Conservation (phyloP, 495 filamentous ascomycete genomes). For the Penicillium lagena region DNA sequence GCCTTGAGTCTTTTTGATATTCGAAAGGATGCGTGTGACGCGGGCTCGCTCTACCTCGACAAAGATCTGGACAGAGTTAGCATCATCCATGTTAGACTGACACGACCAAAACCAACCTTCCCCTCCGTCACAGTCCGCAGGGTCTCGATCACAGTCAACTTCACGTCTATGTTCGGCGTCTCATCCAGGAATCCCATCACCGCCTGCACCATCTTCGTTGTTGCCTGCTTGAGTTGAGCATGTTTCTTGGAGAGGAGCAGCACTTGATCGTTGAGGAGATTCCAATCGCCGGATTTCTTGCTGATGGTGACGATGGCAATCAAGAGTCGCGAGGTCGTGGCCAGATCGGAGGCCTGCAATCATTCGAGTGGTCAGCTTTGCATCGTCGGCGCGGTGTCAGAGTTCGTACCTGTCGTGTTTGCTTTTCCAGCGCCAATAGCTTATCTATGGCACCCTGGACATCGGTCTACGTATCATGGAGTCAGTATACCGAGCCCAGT, state of each 20-base stretch:
- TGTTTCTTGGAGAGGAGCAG: slow-evolving; percentile 97
- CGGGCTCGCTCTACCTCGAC: slow-evolving; percentile 97
- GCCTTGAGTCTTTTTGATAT: slow-evolving; percentile 94
- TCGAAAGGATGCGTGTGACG: slow-evolving; percentile 86
- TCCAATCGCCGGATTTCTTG: slow-evolving; percentile 89
- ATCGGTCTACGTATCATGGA: slow-evolving; percentile 51
- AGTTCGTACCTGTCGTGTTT: slow-evolving; percentile 76
- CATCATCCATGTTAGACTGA: neutral
- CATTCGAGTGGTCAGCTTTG: neutral
- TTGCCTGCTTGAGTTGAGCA: slow-evolving; percentile 98
- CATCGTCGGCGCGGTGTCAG: neutral
- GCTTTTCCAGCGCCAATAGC: slow-evolving; percentile 84
- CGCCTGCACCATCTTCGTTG: slow-evolving; percentile 96
- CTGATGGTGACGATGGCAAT: slow-evolving; percentile 86
- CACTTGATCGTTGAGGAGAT: slow-evolving; percentile 90
- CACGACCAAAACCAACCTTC: slow-evolving; percentile 52
- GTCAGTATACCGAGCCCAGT: slow-evolving; percentile 4
- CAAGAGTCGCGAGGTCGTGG: slow-evolving; percentile 85
- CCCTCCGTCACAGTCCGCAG: slow-evolving; percentile 95
- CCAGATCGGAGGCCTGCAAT: slow-evolving; percentile 79
- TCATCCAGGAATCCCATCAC: slow-evolving; percentile 89
- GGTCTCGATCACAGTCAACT: slow-evolving; percentile 89
- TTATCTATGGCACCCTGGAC: slow-evolving; percentile 86
- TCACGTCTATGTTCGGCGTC: slow-evolving; percentile 71
- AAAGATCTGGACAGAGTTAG: slow-evolving; percentile 61